Conservation (phyloP, 179 eudicot genomes). For the Sideroxylon spinosum region DNA sequence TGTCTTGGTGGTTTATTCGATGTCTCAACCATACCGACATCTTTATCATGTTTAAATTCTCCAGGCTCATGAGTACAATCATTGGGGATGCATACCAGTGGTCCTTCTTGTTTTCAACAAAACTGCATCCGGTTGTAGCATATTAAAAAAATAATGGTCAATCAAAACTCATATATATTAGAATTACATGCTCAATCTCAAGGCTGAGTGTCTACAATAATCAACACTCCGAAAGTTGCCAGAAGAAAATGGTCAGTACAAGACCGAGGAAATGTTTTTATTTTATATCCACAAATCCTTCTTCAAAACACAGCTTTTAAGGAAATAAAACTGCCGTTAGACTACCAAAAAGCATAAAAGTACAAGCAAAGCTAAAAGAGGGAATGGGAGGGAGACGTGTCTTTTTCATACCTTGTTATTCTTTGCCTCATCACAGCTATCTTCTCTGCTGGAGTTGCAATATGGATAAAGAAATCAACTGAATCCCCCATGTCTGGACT, state of each 20-base stretch:
- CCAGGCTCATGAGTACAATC: conserved; percentile 48
- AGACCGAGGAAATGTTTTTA: no score
- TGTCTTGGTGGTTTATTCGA: conserved; percentile 69
- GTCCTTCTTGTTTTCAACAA: conserved; percentile 48
- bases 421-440: no score
- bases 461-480: neutral
- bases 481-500: neutral
- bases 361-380: neutral
- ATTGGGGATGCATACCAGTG: conserved; percentile 34
- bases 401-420: no score
- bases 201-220: no score
- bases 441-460: neutral
- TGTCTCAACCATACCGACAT: conserved; percentile 68
- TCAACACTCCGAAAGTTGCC: no score
- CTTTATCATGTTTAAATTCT: conserved; percentile 36
- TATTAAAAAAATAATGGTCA: neutral
- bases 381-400: no score
- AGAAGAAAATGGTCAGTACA: no score
- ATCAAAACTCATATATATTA: neutral
- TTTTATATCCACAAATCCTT: no score
- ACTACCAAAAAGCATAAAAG: no score
- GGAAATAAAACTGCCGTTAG: no score
- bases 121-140: conserved; percentile 21
- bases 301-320: no score
- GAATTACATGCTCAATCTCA: neutral